Conservation (phyloP, 352 stramenopile genomes). For the Pythium vanterpoolii region DNA sequence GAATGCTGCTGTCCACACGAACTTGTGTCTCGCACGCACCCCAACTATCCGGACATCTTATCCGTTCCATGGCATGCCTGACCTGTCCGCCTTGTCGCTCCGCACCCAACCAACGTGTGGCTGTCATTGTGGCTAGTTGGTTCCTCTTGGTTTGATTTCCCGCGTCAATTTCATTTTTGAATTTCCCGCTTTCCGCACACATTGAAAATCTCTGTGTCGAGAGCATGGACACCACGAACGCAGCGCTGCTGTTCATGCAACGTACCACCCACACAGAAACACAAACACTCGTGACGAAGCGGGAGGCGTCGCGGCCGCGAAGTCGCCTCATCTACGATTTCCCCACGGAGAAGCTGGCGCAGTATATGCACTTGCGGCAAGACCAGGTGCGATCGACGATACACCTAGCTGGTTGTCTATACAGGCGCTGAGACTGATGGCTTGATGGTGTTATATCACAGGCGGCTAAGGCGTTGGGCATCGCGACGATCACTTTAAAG, state of each 20-base stretch:
- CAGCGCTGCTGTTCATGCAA: background rate
- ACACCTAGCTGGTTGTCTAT: background rate
- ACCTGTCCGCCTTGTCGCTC: background rate
- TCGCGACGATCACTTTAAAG: slow-evolving; percentile 65
- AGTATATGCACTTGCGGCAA: slow-evolving; percentile 45
- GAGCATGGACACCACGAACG: background rate
- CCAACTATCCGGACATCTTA: background rate
- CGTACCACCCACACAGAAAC: background rate
- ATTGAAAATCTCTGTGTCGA: background rate
- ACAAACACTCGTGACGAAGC: background rate
- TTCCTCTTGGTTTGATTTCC: background rate
- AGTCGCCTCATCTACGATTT: slow-evolving; percentile 54
- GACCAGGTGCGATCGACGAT: slow-evolving; percentile 31
- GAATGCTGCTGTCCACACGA: background rate
- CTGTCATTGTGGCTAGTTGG: background rate
- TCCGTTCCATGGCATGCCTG: background rate
- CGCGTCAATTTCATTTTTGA: slow-evolving; percentile 7
- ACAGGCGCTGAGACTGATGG: background rate
- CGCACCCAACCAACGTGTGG: background rate
- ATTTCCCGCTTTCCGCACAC: slow-evolving; percentile 8
- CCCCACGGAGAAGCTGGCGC: slow-evolving; percentile 29
- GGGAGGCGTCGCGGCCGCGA: background rate
- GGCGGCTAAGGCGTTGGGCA: slow-evolving; percentile 35
- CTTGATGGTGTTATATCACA: background rate
- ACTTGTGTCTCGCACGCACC: too few species aligned